Percentiles rank a stretch among this genome's conserved stretches.
phyloP scores from a whole-genome alignment of 371 early-diverging fungal species.

The Cokeromyces recurvatus region DNA sequence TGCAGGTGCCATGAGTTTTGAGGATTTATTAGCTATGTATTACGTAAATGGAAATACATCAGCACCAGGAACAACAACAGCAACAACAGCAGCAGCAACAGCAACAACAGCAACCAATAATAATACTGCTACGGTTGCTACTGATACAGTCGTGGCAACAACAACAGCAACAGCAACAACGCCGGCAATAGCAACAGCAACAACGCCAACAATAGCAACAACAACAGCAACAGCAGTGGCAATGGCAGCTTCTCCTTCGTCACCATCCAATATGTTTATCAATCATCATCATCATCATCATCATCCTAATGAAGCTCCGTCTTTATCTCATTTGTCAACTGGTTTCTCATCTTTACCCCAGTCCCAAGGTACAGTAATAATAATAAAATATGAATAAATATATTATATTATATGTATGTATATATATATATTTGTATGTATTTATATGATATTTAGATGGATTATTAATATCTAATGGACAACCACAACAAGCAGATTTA shows the following conservation, averaged over 20 bases:
- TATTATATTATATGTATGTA: no score
- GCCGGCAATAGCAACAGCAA: slow-evolving; percentile 6
- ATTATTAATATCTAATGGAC: background rate
- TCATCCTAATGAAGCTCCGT: slow-evolving; percentile 17
- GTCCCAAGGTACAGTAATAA: no score
- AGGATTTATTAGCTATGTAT: slow-evolving; percentile 27
- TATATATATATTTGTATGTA: no score
- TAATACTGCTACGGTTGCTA: no score
- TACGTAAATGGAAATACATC: slow-evolving; percentile 15
- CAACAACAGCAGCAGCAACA: slow-evolving; percentile 13
- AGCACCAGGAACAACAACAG: slow-evolving; percentile 1
- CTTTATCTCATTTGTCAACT: no score
- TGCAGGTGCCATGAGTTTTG: slow-evolving; percentile 34
- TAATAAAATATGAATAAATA: no score
- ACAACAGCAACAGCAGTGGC: background rate
- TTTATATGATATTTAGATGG: background rate
- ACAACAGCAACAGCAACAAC: slow-evolving; percentile 7
- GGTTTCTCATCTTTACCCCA: no score
- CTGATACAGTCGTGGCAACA: no score
- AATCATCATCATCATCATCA: slow-evolving; percentile 2
- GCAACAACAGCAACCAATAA: background rate
- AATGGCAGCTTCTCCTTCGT: slow-evolving; percentile 2
- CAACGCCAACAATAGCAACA: background rate
- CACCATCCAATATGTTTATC: background rate
- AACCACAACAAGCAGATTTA: no score